phyloP scores from a whole-genome alignment of 139 green algal genomes.

The Closterium sp. region DNA sequence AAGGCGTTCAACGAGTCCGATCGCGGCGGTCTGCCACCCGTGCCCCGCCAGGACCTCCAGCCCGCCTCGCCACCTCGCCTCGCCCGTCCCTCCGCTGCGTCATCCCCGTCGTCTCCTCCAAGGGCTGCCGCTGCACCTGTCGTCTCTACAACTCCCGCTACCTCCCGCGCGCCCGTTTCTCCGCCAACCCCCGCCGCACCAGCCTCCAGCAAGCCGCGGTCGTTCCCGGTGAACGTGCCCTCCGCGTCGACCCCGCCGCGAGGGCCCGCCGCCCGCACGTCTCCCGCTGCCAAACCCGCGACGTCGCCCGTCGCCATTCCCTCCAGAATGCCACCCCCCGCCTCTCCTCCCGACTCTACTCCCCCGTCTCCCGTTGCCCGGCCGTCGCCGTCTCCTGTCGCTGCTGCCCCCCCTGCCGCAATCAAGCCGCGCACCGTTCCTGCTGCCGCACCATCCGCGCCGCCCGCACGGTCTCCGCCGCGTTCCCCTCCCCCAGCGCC shows the following conservation, averaged over 20 bases:
- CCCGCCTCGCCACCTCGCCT: not conserved
- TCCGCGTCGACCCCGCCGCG: not conserved
- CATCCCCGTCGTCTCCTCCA: not conserved
- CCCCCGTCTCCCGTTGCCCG: not conserved
- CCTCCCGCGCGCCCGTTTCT: not conserved
- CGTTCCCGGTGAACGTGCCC: not conserved
- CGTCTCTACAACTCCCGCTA: not conserved
- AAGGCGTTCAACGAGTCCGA: slow-evolving; percentile 14
- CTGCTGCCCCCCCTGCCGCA: no score
- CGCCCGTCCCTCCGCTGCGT: not conserved
- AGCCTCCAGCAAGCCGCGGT: not conserved
- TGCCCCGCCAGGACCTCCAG: not conserved
- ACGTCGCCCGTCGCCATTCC: not conserved
- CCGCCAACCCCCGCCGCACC: not conserved
- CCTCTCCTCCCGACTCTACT: not conserved
- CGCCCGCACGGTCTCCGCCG: not conserved
- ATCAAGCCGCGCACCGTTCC: not conserved
- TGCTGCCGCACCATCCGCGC: not conserved
- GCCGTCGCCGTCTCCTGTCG: slow-evolving; percentile 4
- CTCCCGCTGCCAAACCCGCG: not conserved
- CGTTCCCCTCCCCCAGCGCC: not conserved
- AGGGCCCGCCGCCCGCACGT: not conserved
- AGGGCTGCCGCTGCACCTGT: not conserved
- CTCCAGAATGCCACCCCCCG: not conserved
- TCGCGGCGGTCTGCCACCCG: not conserved